phyloP scores from a whole-genome alignment of 106 monocot species.

The Allium cepa region DNA sequence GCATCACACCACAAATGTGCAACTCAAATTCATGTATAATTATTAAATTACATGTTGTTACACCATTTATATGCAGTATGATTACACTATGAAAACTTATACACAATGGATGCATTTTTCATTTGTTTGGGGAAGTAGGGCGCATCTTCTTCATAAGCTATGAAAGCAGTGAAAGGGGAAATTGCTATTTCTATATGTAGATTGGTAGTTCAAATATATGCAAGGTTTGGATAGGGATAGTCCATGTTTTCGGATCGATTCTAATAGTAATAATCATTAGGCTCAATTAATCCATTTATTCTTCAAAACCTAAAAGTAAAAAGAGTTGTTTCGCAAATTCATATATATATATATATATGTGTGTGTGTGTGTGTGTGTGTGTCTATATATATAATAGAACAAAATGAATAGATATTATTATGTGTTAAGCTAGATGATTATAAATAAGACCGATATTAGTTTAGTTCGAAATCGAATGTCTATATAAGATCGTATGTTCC shows the following conservation, averaged over 20 bases:
- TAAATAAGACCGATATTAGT: constrained; percentile 21
- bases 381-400: background rate
- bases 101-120: constrained; percentile 24
- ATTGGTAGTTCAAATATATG: constrained; percentile 15
- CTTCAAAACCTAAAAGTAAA: constrained; percentile 20
- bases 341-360: background rate
- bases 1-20: constrained; percentile 45
- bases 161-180: background rate
- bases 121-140: constrained; percentile 10
- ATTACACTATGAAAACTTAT: constrained; percentile 22
- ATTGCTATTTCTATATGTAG: constrained; percentile 35
- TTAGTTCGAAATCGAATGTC: constrained; percentile 42
- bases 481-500: constrained; percentile 33
- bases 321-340: background rate
- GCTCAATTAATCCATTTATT: constrained; percentile 20
- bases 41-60: constrained; percentile 28
- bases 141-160: too few species aligned
- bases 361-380: background rate
- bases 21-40: constrained; percentile 47
- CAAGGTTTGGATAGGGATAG: constrained; percentile 23
- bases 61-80: constrained; percentile 10
- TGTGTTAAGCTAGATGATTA: constrained; percentile 6
- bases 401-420: background rate
- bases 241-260: constrained; percentile 42
- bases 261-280: constrained; percentile 49